Evolutionary conservation across 2,329 filamentous ascomycete species (phyloP), one percentile per base, ranked within the genome.

Genomic region (Dactylellina leptospora): DNA sequence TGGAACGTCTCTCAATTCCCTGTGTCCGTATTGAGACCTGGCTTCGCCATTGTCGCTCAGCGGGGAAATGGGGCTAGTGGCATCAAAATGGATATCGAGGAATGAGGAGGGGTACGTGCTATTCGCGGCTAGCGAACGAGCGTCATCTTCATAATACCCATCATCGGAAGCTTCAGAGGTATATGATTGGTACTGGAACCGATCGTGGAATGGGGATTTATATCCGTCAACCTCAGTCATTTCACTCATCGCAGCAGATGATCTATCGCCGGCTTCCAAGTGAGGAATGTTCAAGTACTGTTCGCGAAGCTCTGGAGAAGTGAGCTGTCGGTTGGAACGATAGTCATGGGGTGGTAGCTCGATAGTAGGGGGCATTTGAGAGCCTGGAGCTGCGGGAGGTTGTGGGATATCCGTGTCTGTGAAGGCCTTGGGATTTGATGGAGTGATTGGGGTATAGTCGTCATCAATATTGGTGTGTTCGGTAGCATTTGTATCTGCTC

Each of bases 181-280:
- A 25, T 72, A 72, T n/a, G 45, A 25, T 1, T 33, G 23, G 23
- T 72, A 72, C 20, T 64, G 68, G 47, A 64, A 72, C 18, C 68
- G 68, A 22, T 73, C 69, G 25, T 73, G 69, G 61, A 73, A 66
- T 6, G 62, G 62, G 4, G 69, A 73, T 23, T 48, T 51, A 50
- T 73, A 73, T 8, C 68, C 69, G 22, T 73, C 69, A 11, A 68
- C 53, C 25, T 72, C 68, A 3, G 68, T 64, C 68, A 72, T 72
- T 45, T 72, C 68, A 2, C 59, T 59, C 30, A 44, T 56, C 6
- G 68, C 59, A n/a, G 64, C 27, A 1, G 68, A 72, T 64, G 59
- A 25, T 9, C 68, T 48, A 23, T 68, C 61, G 11, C 27, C 51
- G 23, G 51, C 22, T 3, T 27, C 30, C 9, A 42, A 11, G 6